phyloP scores from a whole-genome alignment of 257 asterid species.

The Solanum rostratum region DNA sequence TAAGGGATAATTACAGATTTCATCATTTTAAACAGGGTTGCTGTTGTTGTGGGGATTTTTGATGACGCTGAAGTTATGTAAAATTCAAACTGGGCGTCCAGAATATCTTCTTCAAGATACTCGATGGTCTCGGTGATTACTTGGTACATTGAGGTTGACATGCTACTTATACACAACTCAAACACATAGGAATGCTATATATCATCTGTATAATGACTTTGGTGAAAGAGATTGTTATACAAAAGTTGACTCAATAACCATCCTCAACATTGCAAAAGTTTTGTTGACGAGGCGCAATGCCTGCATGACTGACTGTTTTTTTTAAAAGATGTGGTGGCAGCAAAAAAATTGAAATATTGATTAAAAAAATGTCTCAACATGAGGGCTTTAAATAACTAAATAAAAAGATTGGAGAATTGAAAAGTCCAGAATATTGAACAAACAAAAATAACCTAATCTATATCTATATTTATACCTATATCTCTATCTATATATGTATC shows the following conservation, averaged over 20 bases:
- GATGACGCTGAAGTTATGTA: not conserved
- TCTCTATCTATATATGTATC: no score
- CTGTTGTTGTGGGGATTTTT: constrained; percentile 16
- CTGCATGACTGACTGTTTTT: no score
- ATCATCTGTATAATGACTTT: not conserved
- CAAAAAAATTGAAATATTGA: not conserved
- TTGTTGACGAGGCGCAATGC: not conserved
- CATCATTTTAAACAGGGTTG: constrained; percentile 18
- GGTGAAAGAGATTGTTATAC: no score
- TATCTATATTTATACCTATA: no score
- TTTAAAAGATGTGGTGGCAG: not conserved
- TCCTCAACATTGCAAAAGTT: not conserved
- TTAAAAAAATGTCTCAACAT: not conserved
- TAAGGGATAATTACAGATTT: constrained; percentile 16
- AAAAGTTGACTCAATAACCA: not conserved
- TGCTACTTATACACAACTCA: not conserved
- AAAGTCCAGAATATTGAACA: not conserved
- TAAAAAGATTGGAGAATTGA: not conserved
- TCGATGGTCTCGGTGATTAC: not conserved
- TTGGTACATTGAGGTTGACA: not conserved
- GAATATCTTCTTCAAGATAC: no score
- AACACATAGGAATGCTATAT: not conserved
- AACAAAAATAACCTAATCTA: not conserved
- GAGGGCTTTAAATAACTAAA: not conserved
- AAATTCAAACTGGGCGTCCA: no score